Percentiles rank a stretch among this genome's conserved stretches.
These are phyloP conservation scores for Friedmanniomyces endolithicus DNA, from an alignment of 495 filamentous ascomycete species.

Conservation along the genomic window DNA sequence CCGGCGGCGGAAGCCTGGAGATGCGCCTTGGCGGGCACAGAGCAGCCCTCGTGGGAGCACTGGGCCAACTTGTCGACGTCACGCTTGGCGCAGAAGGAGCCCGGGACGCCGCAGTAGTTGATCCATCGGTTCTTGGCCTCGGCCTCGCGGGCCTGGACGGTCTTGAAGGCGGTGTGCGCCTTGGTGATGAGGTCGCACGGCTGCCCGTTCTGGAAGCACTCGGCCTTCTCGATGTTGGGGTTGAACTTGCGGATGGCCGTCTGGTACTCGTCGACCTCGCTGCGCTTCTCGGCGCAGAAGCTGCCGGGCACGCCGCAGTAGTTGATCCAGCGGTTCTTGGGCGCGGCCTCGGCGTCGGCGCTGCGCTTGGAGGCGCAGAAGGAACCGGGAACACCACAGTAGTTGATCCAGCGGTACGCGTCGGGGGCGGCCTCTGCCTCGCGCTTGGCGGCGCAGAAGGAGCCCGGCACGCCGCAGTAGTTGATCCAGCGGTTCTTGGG, in stretches of 20 bases:
- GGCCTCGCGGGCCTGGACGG: neutral
- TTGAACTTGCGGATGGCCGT: conserved; percentile 4
- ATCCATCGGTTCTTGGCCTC: conserved; percentile 1
- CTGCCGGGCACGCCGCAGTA: conserved; percentile 1
- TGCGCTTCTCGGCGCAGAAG: neutral
- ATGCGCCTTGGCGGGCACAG: neutral
- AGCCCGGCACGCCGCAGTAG: conserved; percentile 2
- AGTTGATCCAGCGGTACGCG: neutral
- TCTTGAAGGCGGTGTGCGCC: conserved; percentile 4
- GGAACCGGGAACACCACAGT: neutral
- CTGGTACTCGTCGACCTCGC: neutral
- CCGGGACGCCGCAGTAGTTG: neutral
- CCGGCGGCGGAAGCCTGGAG: neutral
- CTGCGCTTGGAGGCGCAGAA: conserved; percentile 4
- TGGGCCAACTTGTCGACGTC: neutral
- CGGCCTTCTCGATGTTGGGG: conserved; percentile 5
- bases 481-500: neutral
- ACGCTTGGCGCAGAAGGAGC: conserved; percentile 4
- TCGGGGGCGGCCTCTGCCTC: neutral
- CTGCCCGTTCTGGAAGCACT: conserved; percentile 10
- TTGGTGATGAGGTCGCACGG: conserved; percentile 8
- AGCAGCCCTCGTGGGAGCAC: neutral
- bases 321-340: neutral
- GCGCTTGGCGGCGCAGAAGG: neutral
- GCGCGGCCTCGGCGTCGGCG: neutral